These are phyloP conservation scores for Vicia villosa DNA, from an alignment of 306 rosid genomes.

Conservation along the genomic window DNA sequence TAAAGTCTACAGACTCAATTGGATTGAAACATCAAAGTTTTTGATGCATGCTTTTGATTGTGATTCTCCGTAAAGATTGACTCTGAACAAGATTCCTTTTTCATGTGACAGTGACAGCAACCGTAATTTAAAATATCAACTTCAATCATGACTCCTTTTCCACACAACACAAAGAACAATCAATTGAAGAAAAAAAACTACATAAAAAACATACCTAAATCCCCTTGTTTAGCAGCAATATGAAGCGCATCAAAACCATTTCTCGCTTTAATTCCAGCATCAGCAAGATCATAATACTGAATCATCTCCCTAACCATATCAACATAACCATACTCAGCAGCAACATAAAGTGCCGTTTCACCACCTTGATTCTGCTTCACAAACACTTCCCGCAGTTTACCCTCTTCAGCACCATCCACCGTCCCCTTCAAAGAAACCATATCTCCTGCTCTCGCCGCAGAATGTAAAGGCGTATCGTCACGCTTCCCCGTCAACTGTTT, in stretches of 20 bases:
- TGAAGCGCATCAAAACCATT: constrained; percentile 96
- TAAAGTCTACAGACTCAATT: neutral
- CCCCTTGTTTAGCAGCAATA: constrained; percentile 97
- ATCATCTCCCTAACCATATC: constrained; percentile 88
- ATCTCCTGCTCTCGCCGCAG: constrained; percentile 80
- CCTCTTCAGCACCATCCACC: constrained; percentile 48
- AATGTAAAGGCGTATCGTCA: constrained; percentile 77
- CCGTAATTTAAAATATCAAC: neutral
- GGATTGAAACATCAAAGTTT: neutral
- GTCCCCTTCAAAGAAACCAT: constrained; percentile 49
- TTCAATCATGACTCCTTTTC: neutral
- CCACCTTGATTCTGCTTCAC: constrained; percentile 85
- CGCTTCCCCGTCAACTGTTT: constrained; percentile 92
- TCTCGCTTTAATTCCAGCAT: constrained; percentile 82
- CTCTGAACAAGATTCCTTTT: neutral
- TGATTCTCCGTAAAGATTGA: neutral
- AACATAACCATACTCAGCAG: constrained; percentile 85
- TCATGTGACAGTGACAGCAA: neutral
- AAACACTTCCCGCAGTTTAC: constrained; percentile 51
- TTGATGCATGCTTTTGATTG: neutral
- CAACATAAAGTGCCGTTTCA: constrained; percentile 88
- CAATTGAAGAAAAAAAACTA: neutral
- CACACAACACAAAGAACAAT: neutral
- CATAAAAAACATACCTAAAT: constrained; percentile 58
- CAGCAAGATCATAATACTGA: constrained; percentile 67